A percentile compares a stretch with the other conserved stretches of the same genome.
These are phyloP conservation scores for Marchantia polymorpha DNA, from an alignment of 225 moss, liverwort and hornwort genomes.

Conservation along the genomic window DNA sequence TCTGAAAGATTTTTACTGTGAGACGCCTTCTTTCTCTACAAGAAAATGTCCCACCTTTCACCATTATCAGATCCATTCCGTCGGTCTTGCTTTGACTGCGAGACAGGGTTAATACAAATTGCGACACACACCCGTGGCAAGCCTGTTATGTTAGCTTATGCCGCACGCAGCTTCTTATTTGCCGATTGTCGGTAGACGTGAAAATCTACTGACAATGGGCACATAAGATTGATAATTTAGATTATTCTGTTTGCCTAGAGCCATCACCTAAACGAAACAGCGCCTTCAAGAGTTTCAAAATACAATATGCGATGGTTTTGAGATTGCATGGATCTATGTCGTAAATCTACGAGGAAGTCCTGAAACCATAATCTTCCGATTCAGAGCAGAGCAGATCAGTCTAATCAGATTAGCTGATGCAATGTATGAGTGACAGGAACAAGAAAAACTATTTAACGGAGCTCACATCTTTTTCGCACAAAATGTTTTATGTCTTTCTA, in stretches of 20 bases:
- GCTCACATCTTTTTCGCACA: neutral
- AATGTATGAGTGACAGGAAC: neutral
- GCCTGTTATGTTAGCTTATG: too few relatives aligned
- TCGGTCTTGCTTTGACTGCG: too few relatives aligned
- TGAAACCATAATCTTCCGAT: neutral
- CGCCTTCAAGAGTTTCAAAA: neutral
- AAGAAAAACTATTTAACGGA: neutral
- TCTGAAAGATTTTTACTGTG: too few relatives aligned
- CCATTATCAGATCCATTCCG: too few relatives aligned
- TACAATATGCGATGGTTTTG: neutral
- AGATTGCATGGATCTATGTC: neutral
- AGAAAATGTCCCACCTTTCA: too few relatives aligned
- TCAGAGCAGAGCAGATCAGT: neutral
- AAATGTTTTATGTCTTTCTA: too few relatives aligned
- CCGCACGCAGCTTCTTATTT: too few relatives aligned
- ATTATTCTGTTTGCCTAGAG: neutral
- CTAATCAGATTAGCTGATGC: neutral
- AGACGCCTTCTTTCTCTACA: too few relatives aligned
- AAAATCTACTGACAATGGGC: neutral
- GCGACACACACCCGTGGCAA: too few relatives aligned
- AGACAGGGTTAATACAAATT: too few relatives aligned
- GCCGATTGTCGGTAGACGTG: too few relatives aligned
- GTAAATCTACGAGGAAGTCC: neutral
- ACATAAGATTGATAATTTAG: neutral
- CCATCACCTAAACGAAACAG: neutral